A percentile compares a stretch with the other conserved stretches of the same genome.
phyloP scores from a whole-genome alignment of 495 filamentous ascomycete species.

The Neurospora tetrasperma region DNA sequence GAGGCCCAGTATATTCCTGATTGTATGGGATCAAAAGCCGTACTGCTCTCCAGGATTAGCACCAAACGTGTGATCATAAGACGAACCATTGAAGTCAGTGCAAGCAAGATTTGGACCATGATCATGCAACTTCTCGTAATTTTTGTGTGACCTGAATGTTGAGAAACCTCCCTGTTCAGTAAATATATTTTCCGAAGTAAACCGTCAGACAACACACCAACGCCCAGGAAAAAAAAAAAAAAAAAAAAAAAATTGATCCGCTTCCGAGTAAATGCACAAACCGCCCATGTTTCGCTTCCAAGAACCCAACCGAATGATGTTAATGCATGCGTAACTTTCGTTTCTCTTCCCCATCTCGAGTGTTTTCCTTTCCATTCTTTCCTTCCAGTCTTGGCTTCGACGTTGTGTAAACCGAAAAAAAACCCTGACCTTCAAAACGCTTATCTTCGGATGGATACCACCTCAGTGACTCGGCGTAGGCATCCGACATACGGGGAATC shows the following conservation, averaged over 20 bases:
- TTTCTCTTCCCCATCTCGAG: background rate
- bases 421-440: background rate
- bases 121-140: background rate
- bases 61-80: background rate
- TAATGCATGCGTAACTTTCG: background rate
- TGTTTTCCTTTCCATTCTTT: background rate
- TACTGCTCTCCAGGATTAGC: background rate
- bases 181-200: background rate
- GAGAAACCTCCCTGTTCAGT: background rate
- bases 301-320: background rate
- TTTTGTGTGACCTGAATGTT: background rate
- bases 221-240: background rate
- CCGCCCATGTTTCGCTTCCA: background rate
- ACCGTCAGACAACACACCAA: background rate
- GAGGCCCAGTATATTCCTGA: background rate
- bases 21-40: background rate
- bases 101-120: background rate
- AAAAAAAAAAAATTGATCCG: background rate
- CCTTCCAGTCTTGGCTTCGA: background rate
- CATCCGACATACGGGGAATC: background rate
- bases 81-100: background rate
- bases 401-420: background rate
- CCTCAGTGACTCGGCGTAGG: background rate
- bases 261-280: background rate
- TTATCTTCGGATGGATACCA: background rate